These are phyloP conservation scores for Vinca minor DNA, from an alignment of 257 asterid genomes.

Conservation along the genomic window DNA sequence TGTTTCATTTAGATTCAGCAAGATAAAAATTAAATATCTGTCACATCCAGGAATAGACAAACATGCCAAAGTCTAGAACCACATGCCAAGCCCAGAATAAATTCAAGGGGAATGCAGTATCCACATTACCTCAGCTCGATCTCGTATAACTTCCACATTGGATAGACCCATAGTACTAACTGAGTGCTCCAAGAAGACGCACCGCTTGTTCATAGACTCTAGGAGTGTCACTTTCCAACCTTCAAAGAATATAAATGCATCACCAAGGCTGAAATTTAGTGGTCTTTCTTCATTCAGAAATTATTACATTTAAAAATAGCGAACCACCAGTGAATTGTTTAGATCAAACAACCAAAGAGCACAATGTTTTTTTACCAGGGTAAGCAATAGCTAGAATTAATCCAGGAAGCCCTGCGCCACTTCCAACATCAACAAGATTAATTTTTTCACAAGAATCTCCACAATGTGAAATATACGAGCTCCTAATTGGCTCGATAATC, in stretches of 20 bases:
- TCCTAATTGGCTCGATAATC: conserved; percentile 51
- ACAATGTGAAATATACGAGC: conserved; percentile 42
- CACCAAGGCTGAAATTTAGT: neutral
- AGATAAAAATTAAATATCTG: neutral
- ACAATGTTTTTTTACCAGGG: conserved; percentile 40
- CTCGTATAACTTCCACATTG: conserved; percentile 64
- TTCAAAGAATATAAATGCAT: conserved; percentile 18
- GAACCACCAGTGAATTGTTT: neutral
- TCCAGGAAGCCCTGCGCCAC: conserved; percentile 97
- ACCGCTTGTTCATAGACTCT: conserved; percentile 83
- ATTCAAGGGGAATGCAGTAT: conserved; percentile 5
- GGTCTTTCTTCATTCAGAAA: neutral
- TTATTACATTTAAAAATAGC: neutral
- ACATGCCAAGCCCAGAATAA: neutral
- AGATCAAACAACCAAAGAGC: conserved; percentile 4
- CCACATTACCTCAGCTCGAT: conserved; percentile 68
- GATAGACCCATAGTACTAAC: conserved; percentile 46
- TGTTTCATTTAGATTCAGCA: neutral
- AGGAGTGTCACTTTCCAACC: conserved; percentile 86
- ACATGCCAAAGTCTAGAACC: neutral
- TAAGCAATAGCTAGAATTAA: conserved; percentile 75
- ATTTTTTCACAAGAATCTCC: conserved; percentile 51
- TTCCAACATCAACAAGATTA: conserved; percentile 81
- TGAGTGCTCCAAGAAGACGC: conserved; percentile 78
- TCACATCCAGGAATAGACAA: conserved; percentile 3